These are phyloP conservation scores for Didymella segeticola DNA, from an alignment of 2,329 filamentous ascomycete species.

Conservation along the genomic window DNA sequence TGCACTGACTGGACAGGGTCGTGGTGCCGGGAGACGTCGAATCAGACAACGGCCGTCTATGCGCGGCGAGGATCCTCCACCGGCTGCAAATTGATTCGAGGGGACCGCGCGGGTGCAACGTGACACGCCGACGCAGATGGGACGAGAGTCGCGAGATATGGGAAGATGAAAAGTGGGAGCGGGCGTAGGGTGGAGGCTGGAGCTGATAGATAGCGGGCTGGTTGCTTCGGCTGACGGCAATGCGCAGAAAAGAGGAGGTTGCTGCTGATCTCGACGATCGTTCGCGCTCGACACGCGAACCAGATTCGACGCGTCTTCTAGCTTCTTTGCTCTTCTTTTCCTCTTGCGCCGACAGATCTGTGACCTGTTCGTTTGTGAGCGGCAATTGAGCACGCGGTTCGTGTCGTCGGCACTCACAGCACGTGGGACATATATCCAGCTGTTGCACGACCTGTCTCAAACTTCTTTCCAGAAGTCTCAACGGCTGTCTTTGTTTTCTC, in stretches of 20 bases:
- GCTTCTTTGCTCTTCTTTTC: neutral
- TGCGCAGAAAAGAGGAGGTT: constrained; percentile 20
- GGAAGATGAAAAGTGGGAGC: constrained; percentile 4
- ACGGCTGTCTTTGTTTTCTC: constrained; percentile 5
- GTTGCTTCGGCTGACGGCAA: constrained; percentile 21
- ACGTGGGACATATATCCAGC: constrained; percentile 5
- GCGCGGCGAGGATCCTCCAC: constrained; percentile 11
- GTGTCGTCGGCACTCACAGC: neutral
- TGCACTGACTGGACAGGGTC: constrained; percentile 9
- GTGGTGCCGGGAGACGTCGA: constrained; percentile 7
- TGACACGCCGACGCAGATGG: constrained; percentile 14
- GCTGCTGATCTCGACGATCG: constrained; percentile 27
- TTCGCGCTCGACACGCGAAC: constrained; percentile 22
- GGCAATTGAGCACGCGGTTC: neutral
- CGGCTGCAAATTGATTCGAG: constrained; percentile 5
- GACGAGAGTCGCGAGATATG: neutral
- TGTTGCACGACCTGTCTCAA: constrained; percentile 11
- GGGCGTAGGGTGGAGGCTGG: neutral
- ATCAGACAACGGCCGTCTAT: constrained; percentile 14
- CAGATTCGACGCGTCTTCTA: constrained; percentile 8
- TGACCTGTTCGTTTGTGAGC: neutral
- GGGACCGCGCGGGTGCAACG: constrained; percentile 11
- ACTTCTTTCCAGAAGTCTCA: constrained; percentile 11
- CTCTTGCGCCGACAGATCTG: neutral
- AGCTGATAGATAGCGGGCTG: neutral